Percentiles rank a stretch among this genome's conserved stretches.
Conservation (phyloP, 352 stramenopile genomes). For the Pythium pyrilobum region DNA sequence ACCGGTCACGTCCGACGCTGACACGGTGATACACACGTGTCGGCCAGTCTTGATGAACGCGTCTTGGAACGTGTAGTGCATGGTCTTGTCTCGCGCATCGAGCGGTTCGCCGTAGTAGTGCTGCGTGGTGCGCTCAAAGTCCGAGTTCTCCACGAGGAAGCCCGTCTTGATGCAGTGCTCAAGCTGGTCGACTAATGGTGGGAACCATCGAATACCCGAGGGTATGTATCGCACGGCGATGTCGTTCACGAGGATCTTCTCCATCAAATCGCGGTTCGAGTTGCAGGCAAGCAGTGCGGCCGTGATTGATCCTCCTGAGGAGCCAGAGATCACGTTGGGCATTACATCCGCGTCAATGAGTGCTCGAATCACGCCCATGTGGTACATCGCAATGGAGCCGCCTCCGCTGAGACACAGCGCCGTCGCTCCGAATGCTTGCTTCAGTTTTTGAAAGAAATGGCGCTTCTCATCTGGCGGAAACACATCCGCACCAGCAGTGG, state of each 20-base stretch:
- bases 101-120: slow-evolving; percentile 89
- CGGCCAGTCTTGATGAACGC: slow-evolving; percentile 90
- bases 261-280: slow-evolving; percentile 74
- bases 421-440: slow-evolving; percentile 85
- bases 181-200: slow-evolving; percentile 78
- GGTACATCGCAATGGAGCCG: slow-evolving; percentile 92
- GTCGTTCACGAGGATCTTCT: slow-evolving; percentile 40
- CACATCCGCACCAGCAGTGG: slow-evolving; percentile 16
- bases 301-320: slow-evolving; percentile 88
- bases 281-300: slow-evolving; percentile 84
- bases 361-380: slow-evolving; percentile 90
- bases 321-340: slow-evolving; percentile 92
- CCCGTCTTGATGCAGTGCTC: slow-evolving; percentile 84
- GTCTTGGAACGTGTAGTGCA: slow-evolving; percentile 92
- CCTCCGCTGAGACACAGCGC: slow-evolving; percentile 91
- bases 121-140: slow-evolving; percentile 81
- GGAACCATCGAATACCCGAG: slow-evolving; percentile 70
- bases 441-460: slow-evolving; percentile 49
- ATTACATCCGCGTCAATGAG: slow-evolving; percentile 83
- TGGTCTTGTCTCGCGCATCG: slow-evolving; percentile 31
- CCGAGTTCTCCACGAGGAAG: slow-evolving; percentile 83
- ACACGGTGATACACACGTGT: slow-evolving; percentile 93
- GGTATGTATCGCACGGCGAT: slow-evolving; percentile 56
- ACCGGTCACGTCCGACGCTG: slow-evolving; percentile 83
- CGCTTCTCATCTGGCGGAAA: slow-evolving; percentile 43